Conservation (phyloP, 2,329 filamentous ascomycete genomes). For the Claviceps sp. region DNA sequence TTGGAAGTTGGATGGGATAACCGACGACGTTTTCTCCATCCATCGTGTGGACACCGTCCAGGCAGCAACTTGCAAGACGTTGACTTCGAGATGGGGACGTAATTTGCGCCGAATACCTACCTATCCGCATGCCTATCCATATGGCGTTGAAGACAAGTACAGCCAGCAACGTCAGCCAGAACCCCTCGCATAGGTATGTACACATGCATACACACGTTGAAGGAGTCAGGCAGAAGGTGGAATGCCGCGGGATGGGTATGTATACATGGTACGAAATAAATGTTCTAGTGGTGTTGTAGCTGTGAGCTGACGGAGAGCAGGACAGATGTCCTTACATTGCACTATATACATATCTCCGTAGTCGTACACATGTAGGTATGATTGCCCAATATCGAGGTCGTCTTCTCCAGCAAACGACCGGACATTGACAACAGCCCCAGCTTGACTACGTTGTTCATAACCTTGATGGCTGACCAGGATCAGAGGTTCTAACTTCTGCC, state of each 20-base stretch:
- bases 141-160: neutral
- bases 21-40: no score
- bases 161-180: neutral
- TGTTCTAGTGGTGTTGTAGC: neutral
- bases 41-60: no score
- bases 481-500: neutral
- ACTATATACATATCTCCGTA: neutral
- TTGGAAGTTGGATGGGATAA: no score
- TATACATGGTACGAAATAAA: neutral
- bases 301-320: neutral
- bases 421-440: neutral
- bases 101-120: no score
- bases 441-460: neutral
- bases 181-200: neutral
- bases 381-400: neutral
- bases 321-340: neutral
- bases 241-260: neutral
- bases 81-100: no score
- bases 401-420: neutral
- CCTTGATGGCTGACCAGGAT: neutral
- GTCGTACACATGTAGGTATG: neutral
- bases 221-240: neutral
- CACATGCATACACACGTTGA: no score
- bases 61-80: no score
- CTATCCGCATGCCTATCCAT: no score